Evolutionary conservation across 208 protist species (phyloP).

Genomic region (Tritrichomonas foetus): DNA sequence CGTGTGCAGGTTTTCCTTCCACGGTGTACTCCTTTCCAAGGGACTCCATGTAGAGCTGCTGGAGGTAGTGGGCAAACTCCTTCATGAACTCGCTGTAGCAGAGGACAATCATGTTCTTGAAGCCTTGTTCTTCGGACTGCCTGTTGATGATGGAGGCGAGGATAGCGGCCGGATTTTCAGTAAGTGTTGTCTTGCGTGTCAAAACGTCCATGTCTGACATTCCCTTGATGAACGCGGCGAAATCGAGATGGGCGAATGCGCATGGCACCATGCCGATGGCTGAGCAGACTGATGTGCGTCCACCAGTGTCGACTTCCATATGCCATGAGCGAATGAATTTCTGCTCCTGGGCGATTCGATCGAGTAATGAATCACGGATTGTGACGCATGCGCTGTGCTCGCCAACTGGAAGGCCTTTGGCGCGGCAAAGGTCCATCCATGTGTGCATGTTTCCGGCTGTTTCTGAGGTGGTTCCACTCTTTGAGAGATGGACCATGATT

Average conservation of each 20-base stretch:
- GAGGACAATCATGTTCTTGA: slow-evolving; percentile 36
- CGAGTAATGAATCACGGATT: slow-evolving; percentile 10
- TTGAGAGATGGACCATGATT: slow-evolving; percentile 36
- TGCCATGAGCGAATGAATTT: slow-evolving; percentile 2
- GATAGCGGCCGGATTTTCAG: neutral
- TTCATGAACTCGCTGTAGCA: slow-evolving; percentile 36
- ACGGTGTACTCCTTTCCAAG: slow-evolving; percentile 28
- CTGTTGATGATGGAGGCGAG: neutral
- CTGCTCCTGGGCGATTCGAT: neutral
- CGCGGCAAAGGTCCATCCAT: neutral
- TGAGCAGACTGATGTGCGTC: slow-evolving; percentile 31
- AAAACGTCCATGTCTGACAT: slow-evolving; percentile 18
- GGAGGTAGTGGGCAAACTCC: slow-evolving; percentile 11
- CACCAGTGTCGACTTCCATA: slow-evolving; percentile 36
- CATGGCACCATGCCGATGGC: neutral
- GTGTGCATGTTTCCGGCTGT: slow-evolving; percentile 38
- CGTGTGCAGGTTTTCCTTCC: neutral
- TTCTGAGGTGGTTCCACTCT: slow-evolving; percentile 9
- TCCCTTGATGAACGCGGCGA: neutral
- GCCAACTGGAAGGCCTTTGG: neutral
- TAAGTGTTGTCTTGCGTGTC: neutral
- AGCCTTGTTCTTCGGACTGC: neutral
- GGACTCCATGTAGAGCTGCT: slow-evolving; percentile 35
- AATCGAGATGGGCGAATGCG: slow-evolving; percentile 3
- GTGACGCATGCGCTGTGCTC: slow-evolving; percentile 23